phyloP scores from a whole-genome alignment of 2,329 filamentous ascomycete species.

The Fusarium compactum region DNA sequence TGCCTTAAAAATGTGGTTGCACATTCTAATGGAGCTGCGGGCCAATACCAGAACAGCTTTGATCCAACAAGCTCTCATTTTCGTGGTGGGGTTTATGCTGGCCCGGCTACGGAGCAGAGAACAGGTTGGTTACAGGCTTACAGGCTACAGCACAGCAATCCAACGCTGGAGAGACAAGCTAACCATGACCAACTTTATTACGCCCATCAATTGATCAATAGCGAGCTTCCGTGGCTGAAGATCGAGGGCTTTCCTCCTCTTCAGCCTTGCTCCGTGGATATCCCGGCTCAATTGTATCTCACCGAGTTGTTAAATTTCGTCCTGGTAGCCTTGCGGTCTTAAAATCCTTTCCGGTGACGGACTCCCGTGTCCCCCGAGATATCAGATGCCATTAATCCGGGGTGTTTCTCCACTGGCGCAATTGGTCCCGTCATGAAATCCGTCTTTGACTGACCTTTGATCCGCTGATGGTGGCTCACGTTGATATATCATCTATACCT shows the following conservation, averaged over 20 bases:
- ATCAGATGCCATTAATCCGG: slow-evolving; percentile 42
- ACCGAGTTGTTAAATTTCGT: not conserved
- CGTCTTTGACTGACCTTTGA: not conserved
- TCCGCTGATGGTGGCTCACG: not conserved
- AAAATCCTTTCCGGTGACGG: slow-evolving; percentile 12
- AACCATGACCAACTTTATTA: slow-evolving; percentile 1
- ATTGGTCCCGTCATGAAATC: slow-evolving; percentile 7
- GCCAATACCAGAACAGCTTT: slow-evolving; percentile 31
- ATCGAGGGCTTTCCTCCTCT: not conserved
- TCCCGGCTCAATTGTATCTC: not conserved
- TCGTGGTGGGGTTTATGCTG: slow-evolving; percentile 37
- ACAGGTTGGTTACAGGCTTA: not conserved
- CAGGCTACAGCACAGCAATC: not conserved
- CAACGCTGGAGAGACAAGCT: not conserved
- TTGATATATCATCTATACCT: not conserved
- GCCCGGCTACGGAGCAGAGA: slow-evolving; percentile 37
- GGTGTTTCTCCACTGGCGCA: slow-evolving; percentile 37
- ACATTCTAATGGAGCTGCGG: slow-evolving; percentile 3
- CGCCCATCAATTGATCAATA: slow-evolving; percentile 28
- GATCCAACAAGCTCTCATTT: slow-evolving; percentile 31
- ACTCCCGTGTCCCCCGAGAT: slow-evolving; percentile 29
- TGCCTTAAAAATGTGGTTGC: slow-evolving; percentile 45
- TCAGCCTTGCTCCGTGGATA: slow-evolving; percentile 13
- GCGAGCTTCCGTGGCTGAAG: slow-evolving; percentile 15
- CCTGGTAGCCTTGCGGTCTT: slow-evolving; percentile 3